A percentile compares a stretch with the other conserved stretches of the same genome.
These are phyloP conservation scores for Aureobasidium mangrovei DNA, from an alignment of 2,329 filamentous ascomycete genomes.

Conservation along the genomic window DNA sequence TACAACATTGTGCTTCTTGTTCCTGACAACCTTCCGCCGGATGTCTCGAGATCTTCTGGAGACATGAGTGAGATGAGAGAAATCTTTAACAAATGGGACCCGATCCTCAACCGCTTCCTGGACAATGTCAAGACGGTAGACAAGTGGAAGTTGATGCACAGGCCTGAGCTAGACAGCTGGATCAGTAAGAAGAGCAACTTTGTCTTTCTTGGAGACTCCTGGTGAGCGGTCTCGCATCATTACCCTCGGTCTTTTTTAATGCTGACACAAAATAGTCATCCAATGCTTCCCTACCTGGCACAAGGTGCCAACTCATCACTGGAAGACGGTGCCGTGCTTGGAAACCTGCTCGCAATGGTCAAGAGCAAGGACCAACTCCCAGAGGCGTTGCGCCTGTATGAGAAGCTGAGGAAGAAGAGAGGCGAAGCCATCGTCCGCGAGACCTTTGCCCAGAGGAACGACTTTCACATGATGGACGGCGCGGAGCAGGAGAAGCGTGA, in stretches of 20 bases:
- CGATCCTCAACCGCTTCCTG: constrained; percentile 41
- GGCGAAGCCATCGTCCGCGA: constrained; percentile 51
- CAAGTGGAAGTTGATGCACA: constrained; percentile 62
- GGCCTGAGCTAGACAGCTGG: constrained; percentile 47
- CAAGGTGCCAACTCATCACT: constrained; percentile 60
- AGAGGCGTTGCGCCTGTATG: constrained; percentile 35
- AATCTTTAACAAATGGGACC: constrained; percentile 57
- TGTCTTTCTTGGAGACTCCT: constrained; percentile 48
- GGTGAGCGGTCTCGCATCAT: constrained; percentile 20
- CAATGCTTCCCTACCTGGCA: constrained; percentile 55
- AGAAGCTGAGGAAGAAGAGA: constrained; percentile 39
- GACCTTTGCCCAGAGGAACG: constrained; percentile 45
- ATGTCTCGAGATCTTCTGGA: constrained; percentile 44
- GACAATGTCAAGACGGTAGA: constrained; percentile 49
- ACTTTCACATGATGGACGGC: constrained; percentile 40
- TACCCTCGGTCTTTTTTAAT: neutral
- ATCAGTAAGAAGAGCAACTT: constrained; percentile 45
- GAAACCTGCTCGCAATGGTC: constrained; percentile 44
- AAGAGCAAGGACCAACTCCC: constrained; percentile 33
- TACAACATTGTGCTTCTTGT: constrained; percentile 59
- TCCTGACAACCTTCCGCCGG: constrained; percentile 52
- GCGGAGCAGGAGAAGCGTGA: constrained; percentile 51
- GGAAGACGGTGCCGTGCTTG: constrained; percentile 60
- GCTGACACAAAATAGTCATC: constrained; percentile 33
- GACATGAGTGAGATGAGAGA: constrained; percentile 52